Conservation (phyloP, 352 stramenopile species). For the Globisporangium carolinianum region DNA sequence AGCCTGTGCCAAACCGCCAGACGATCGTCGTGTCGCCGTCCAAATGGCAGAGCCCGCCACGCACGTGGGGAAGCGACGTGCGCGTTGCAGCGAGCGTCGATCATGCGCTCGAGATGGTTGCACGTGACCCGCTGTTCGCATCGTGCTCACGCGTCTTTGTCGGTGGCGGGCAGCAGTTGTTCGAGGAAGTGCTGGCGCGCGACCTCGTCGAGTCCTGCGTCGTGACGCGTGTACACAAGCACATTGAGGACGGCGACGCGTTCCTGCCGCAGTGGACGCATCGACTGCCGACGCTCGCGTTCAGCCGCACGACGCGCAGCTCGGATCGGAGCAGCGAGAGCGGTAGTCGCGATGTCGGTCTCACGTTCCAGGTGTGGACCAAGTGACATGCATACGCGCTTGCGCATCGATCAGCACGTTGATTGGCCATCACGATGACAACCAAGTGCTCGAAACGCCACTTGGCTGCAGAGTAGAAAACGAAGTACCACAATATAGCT, state of each 20-base stretch:
- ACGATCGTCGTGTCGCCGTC: slow-evolving; percentile 52
- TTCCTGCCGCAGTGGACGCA: slow-evolving; percentile 54
- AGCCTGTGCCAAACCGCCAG: slow-evolving; percentile 36
- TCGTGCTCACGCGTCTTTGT: slow-evolving; percentile 46
- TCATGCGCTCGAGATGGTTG: slow-evolving; percentile 33
- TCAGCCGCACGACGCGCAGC: slow-evolving; percentile 6
- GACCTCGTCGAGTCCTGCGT: slow-evolving; percentile 47
- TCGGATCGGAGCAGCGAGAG: background rate
- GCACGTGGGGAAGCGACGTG: slow-evolving; percentile 15
- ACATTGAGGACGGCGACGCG: slow-evolving; percentile 36
- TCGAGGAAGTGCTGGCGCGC: slow-evolving; percentile 40
- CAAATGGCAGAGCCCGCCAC: slow-evolving; percentile 2
- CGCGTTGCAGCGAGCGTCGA: slow-evolving; percentile 29
- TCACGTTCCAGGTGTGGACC: slow-evolving; percentile 15
- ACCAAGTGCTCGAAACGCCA: too few relatives aligned
- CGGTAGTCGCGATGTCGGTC: background rate
- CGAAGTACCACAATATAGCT: background rate
- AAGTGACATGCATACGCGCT: background rate
- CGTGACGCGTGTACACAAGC: slow-evolving; percentile 48
- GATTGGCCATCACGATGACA: too few relatives aligned
- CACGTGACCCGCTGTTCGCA: slow-evolving; percentile 24
- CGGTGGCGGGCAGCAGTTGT: slow-evolving; percentile 52
- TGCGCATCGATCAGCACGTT: background rate
- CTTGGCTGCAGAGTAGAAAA: background rate
- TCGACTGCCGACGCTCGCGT: slow-evolving; percentile 30